These are phyloP conservation scores for Penicillium sp. DNA, from an alignment of 2,329 filamentous ascomycete genomes.

Conservation along the genomic window DNA sequence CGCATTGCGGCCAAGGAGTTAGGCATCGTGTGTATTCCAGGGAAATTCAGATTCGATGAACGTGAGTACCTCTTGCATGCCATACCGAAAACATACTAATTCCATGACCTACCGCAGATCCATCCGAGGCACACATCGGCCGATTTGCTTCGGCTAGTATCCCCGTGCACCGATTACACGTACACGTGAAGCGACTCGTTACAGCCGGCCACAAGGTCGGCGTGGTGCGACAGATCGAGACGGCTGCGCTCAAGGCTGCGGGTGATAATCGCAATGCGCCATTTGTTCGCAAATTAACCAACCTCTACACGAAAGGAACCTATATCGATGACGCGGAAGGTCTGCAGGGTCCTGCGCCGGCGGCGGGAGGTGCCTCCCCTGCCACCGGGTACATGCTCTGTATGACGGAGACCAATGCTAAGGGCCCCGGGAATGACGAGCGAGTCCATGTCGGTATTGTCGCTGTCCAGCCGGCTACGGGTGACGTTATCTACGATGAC, in stretches of 20 bases:
- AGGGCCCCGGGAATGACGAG: slow-evolving; percentile 81
- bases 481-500: slow-evolving; percentile 91
- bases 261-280: slow-evolving; percentile 92
- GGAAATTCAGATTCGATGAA: slow-evolving; percentile 91
- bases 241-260: slow-evolving; percentile 89
- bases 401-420: slow-evolving; percentile 79
- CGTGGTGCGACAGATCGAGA: slow-evolving; percentile 90
- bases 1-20: slow-evolving; percentile 83
- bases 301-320: slow-evolving; percentile 95
- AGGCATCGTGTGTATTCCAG: slow-evolving; percentile 93
- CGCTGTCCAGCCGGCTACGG: slow-evolving; percentile 91
- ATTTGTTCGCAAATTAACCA: slow-evolving; percentile 89
- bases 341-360: slow-evolving; percentile 57
- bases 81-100: slow-evolving; percentile 18
- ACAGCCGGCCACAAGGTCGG: slow-evolving; percentile 93
- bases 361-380: slow-evolving; percentile 56
- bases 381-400: slow-evolving; percentile 87
- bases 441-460: slow-evolving; percentile 89
- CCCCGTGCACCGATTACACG: slow-evolving; percentile 82
- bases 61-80: slow-evolving; percentile 49
- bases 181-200: slow-evolving; percentile 91
- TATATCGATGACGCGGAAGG: slow-evolving; percentile 93
- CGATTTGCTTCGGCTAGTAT: slow-evolving; percentile 95
- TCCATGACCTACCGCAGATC: slow-evolving; percentile 49
- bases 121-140: slow-evolving; percentile 86